These are phyloP conservation scores for Russula earlei DNA, from an alignment of 768 basidiomycete species.

Conservation along the genomic window DNA sequence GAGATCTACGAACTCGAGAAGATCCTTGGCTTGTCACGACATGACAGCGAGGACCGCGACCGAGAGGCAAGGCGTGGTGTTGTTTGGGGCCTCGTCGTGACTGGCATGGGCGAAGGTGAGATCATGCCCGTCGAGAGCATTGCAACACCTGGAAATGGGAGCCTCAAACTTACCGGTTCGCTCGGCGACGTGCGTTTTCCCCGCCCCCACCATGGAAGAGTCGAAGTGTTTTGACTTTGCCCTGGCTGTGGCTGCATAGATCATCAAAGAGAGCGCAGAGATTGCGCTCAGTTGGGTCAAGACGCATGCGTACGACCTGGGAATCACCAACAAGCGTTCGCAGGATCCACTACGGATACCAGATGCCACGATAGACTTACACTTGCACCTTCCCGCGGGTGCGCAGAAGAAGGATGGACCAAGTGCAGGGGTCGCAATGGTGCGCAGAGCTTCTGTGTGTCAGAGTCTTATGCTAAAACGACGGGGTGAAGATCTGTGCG, in stretches of 20 bases:
- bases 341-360: conserved; percentile 71
- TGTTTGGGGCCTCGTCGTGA: conserved; percentile 83
- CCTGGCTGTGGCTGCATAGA: conserved; percentile 30
- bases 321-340: conserved; percentile 58
- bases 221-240: no score
- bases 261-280: conserved; percentile 88
- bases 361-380: conserved; percentile 61
- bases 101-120: conserved; percentile 78
- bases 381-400: conserved; percentile 82
- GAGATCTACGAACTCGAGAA: conserved; percentile 66
- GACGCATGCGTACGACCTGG: conserved; percentile 69
- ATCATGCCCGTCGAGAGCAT: conserved; percentile 81
- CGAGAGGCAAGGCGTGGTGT: conserved; percentile 66
- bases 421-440: conserved; percentile 85
- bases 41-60: conserved; percentile 73
- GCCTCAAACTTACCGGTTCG: conserved; percentile 70
- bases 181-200: conserved; percentile 55
- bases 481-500: conserved; percentile 53
- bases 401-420: conserved; percentile 93
- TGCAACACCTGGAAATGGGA: conserved; percentile 64
- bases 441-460: conserved; percentile 26
- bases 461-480: neutral
- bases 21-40: conserved; percentile 73
- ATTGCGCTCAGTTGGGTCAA: conserved; percentile 91
- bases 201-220: neutral